Evolutionary conservation across 805 yeast species (phyloP).

Genomic region (Saccharomyces paradoxus): DNA sequence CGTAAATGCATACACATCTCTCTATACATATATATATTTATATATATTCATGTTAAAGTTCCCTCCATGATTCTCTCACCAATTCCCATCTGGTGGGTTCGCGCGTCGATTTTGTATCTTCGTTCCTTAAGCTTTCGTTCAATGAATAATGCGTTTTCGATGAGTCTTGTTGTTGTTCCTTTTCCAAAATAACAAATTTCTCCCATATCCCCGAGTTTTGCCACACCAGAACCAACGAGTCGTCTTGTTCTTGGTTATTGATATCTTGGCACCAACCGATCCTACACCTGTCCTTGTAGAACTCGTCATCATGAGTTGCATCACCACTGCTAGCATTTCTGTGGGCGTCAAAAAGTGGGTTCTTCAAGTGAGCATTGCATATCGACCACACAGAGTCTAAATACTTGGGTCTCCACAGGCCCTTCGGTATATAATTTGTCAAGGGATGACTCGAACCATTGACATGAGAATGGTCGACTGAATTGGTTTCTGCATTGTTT

Average conservation of each 20-base stretch:
- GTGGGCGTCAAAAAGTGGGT: conserved; percentile 19
- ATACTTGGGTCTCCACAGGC: conserved; percentile 54
- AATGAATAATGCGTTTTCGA: conserved; percentile 9
- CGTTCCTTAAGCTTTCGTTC: conserved; percentile 15
- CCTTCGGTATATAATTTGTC: conserved; percentile 42
- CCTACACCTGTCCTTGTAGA: conserved; percentile 24
- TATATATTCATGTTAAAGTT: conserved; percentile 29
- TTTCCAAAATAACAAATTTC: conserved; percentile 64
- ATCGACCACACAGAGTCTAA: conserved; percentile 85
- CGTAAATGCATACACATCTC: neutral
- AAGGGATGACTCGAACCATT: conserved; percentile 58
- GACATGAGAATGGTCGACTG: conserved; percentile 7
- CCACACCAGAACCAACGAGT: conserved; percentile 70
- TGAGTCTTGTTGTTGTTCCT: conserved; percentile 15
- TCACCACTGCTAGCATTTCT: neutral
- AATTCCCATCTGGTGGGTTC: conserved; percentile 43
- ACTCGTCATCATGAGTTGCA: conserved; percentile 4
- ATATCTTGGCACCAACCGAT: conserved; percentile 24
- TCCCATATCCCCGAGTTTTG: conserved; percentile 72
- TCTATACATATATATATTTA: conserved; percentile 1
- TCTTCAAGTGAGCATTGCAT: conserved; percentile 53
- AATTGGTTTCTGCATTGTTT: neutral
- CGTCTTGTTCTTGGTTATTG: conserved; percentile 40
- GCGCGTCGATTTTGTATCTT: conserved; percentile 14
- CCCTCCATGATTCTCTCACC: conserved; percentile 64